phyloP scores from a whole-genome alignment of 2,329 filamentous ascomycete genomes.

The Cladosporium sp. region DNA sequence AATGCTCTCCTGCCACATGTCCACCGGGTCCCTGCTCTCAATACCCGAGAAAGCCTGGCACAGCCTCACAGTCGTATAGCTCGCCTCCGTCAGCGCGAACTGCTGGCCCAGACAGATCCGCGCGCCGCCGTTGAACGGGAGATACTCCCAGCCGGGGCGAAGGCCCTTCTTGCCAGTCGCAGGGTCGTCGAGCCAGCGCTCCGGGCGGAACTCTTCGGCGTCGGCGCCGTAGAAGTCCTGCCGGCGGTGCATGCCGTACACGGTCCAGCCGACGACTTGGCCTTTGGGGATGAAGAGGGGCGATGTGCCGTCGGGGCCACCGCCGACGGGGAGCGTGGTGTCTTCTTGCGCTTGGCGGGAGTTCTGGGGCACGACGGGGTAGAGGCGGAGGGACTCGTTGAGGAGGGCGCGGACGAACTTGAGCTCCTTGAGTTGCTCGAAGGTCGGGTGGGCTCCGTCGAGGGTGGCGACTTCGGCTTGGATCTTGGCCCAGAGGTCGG shows the following conservation, averaged over 20 bases:
- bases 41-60: conserved; percentile 61
- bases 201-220: conserved; percentile 35
- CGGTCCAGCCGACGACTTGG: conserved; percentile 59
- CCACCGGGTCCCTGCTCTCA: conserved; percentile 23
- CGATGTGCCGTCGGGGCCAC: conserved; percentile 44
- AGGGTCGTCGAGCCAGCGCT: conserved; percentile 33
- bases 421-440: conserved; percentile 30
- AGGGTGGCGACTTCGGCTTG: conserved; percentile 26
- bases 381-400: conserved; percentile 71
- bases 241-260: conserved; percentile 68
- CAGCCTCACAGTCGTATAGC: conserved; percentile 37
- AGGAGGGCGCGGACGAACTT: conserved; percentile 52
- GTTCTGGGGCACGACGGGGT: conserved; percentile 75
- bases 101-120: conserved; percentile 21
- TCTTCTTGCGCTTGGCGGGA: conserved; percentile 64
- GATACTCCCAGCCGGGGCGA: conserved; percentile 31
- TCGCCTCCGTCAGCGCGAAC: conserved; percentile 13
- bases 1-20: conserved; percentile 26
- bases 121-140: conserved; percentile 32
- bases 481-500: conserved; percentile 25
- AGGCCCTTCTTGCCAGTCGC: conserved; percentile 25
- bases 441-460: conserved; percentile 35
- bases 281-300: conserved; percentile 63
- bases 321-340: conserved; percentile 67
- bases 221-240: conserved; percentile 43